Conservation (phyloP, 1,139 yeast species). For the Nadsonia commutata region DNA sequence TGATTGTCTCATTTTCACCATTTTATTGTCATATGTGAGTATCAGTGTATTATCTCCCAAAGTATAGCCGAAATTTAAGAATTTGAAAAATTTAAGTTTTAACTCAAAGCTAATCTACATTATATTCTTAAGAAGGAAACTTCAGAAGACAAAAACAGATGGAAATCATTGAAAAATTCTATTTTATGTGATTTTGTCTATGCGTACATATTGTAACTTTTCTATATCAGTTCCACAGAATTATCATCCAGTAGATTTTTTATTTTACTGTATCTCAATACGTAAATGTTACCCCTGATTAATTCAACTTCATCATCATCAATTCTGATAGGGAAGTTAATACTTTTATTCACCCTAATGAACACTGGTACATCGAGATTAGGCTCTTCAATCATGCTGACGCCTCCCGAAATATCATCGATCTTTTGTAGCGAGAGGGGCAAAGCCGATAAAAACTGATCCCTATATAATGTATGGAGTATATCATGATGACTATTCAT, state of each 20-base stretch:
- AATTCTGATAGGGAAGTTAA: conserved; percentile 20
- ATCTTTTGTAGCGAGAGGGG: conserved; percentile 57
- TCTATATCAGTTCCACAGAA: conserved; percentile 16
- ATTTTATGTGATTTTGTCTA: too few species aligned
- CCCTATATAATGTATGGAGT: conserved; percentile 49
- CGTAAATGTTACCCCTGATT: conserved; percentile 55
- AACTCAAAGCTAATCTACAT: too few species aligned
- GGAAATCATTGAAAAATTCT: too few species aligned
- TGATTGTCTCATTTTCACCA: too few species aligned
- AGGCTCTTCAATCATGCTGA: conserved; percentile 69
- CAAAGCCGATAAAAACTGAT: conserved; percentile 48
- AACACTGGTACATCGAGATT: conserved; percentile 66
- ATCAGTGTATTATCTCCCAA: too few species aligned
- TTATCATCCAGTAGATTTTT: conserved; percentile 10
- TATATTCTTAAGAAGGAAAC: too few species aligned
- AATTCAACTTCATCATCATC: conserved; percentile 49
- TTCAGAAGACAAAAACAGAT: too few species aligned
- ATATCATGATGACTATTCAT: conserved; percentile 53
- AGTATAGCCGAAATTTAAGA: too few species aligned
- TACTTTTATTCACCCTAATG: conserved; percentile 36
- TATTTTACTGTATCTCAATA: conserved; percentile 51
- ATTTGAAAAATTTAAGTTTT: too few species aligned
- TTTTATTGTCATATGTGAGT: too few species aligned
- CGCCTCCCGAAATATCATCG: conserved; percentile 65
- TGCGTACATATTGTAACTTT: too few species aligned